A percentile compares a stretch with the other conserved stretches of the same genome.
phyloP scores from a whole-genome alignment of 257 asterid genomes.

The Solanum pimpinellifolium region DNA sequence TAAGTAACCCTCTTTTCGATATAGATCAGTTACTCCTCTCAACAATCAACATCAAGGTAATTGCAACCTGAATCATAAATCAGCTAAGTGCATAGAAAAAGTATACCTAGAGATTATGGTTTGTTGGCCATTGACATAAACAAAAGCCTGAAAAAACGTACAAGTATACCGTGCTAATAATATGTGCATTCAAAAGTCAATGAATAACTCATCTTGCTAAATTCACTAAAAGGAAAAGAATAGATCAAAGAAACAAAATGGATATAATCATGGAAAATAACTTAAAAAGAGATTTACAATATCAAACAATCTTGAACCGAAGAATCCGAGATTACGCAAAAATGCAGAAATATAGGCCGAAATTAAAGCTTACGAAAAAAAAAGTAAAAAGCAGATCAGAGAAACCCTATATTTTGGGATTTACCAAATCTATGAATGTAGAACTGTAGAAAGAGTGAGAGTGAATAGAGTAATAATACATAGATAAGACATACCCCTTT shows the following conservation, averaged over 20 bases:
- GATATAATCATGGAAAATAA: background rate
- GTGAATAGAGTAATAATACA: background rate
- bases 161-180: background rate
- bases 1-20: background rate
- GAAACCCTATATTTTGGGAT: slow-evolving; percentile 34
- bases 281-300: background rate
- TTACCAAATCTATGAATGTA: slow-evolving; percentile 10
- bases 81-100: background rate
- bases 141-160: background rate
- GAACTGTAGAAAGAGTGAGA: slow-evolving; percentile 17
- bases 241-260: background rate
- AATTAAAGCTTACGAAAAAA: background rate
- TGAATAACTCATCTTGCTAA: background rate
- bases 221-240: background rate
- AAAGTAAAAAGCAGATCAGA: slow-evolving; percentile 11
- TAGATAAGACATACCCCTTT: slow-evolving; percentile 26
- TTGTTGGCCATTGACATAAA: background rate
- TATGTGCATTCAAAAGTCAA: background rate
- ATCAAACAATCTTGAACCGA: background rate
- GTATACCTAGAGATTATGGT: background rate
- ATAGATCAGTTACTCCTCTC: background rate
- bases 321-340: background rate
- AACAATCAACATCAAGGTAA: background rate
- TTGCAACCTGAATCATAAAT: background rate
- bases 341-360: background rate